phyloP scores from a whole-genome alignment of 768 basidiomycete genomes.

The Phlebiopsis gigantea region DNA sequence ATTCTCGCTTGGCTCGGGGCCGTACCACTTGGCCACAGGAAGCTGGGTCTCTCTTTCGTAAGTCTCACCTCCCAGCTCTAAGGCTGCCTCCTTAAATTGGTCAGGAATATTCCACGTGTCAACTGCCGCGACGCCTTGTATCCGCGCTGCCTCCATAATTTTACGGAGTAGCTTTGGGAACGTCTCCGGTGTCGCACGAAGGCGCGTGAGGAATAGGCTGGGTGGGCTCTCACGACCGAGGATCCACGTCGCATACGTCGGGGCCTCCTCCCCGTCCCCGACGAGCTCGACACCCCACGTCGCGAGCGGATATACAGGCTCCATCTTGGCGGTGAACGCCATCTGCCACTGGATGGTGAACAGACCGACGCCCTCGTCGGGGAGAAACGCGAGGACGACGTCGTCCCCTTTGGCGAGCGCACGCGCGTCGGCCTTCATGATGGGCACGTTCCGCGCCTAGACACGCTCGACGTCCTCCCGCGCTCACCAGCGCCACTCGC shows the following conservation, averaged over 20 bases:
- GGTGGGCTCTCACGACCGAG: constrained; percentile 28
- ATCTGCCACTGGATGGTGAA: constrained; percentile 34
- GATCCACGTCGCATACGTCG: constrained; percentile 39
- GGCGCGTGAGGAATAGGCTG: constrained; percentile 38
- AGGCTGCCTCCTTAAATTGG: constrained; percentile 25
- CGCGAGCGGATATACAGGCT: constrained; percentile 6
- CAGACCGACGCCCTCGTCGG: constrained; percentile 41
- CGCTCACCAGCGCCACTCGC: constrained; percentile 26
- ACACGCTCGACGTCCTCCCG: constrained; percentile 30
- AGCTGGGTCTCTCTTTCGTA: constrained; percentile 34
- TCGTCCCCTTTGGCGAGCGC: constrained; percentile 5
- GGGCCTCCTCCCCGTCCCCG: not conserved
- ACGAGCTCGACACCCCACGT: constrained; percentile 27
- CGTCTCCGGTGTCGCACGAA: constrained; percentile 26
- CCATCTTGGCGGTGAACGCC: constrained; percentile 17
- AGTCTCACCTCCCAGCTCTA: constrained; percentile 27
- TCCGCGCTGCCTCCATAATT: constrained; percentile 31
- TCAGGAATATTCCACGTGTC: constrained; percentile 44
- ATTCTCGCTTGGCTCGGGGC: constrained; percentile 26
- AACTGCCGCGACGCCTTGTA: constrained; percentile 30
- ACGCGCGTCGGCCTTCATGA: constrained; percentile 31
- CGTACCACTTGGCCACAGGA: constrained; percentile 47
- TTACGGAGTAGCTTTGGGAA: constrained; percentile 32
- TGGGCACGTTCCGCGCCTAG: constrained; percentile 35
- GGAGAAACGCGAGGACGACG: constrained; percentile 35